Evolutionary conservation across 2,329 filamentous ascomycete genomes (phyloP), one percentile per base, ranked within the genome.

Genomic region (Aspergillus ruber): DNA sequence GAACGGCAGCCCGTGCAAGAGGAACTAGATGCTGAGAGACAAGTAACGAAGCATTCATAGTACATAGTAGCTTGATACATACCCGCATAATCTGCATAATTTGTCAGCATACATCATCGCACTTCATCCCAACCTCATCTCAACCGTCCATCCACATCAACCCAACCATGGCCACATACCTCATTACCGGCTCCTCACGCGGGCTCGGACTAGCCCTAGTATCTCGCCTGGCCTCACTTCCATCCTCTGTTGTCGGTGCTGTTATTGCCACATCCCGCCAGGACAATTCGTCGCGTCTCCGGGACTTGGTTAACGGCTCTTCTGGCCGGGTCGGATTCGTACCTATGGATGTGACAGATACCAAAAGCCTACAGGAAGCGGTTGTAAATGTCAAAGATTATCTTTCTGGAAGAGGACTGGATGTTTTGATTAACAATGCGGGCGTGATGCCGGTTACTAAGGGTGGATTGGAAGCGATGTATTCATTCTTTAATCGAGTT

Each of bases 381-480:
- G 68, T 54, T 1, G 46, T 46, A 0, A 48, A 56, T 12, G 65
- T 74, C 3, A 65, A 72, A 23, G 40, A 45, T 4, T 54, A 55
- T 2, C 53, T 74, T 1, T 52, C 56, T 13, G 71, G 62, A 3
- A 65, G 64, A 9, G 73, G 72, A 0, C 59, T 77, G 0, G 75
- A 77, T 51, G 68, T 75, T 6, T 49, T 77, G 23, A 63, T 74
- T 47, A 75, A 75, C 56, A 75, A 75, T 56, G 72, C 70, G 0
- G 73, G 71, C 0, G 50, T 65, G 20, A 51, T 56, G 47, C 55
- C 62, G 21, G 44, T 44, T 38, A 46, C 50, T 1, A 33, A 32
- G 15, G 48, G 43, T 1, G 52, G 52, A n/a, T 7, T 63, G 7
- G 52, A 53, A 45, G 50, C 53, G 39, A 65, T 63, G 62, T 65